Evolutionary conservation across 1,139 yeast genomes (phyloP), one percentile per base, ranked within the genome.

Genomic region (Hemisphaericaspora xylofermentans): DNA sequence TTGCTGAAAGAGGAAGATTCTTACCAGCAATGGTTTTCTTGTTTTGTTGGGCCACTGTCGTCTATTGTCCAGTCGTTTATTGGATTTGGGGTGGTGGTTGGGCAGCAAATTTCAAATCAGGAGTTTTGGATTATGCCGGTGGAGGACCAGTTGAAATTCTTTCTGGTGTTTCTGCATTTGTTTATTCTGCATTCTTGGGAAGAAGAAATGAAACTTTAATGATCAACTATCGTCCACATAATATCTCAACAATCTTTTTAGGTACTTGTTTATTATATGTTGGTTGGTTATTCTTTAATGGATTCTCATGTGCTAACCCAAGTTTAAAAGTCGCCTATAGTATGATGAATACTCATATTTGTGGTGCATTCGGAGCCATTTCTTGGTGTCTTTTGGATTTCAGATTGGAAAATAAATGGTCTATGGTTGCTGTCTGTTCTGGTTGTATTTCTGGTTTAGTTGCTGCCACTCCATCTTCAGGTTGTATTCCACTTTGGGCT

Each of bases 41-140:
- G 31, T 91, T 91, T 60, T 61, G 85, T 43, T 93, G 96, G 95
- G 84, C 94, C 14, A 91, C 98, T 1, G 57, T 88, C 6, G 98
- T 89, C 13, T 93, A 91, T 64, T 86, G 95, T 61, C 98, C 98
- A 0, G 78, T 93, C 17, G 94, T 93, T 4, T 87, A 82, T 65
- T 91, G 98, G 97, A 82, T 88, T 43, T 93, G 98, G 98, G 85
- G 89, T 44, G 82, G 83, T 35, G 98, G 98, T 33, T 93, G 98
- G 98, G 96, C 96, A 31, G 58, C 68, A 34, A 44, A 50, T 13
- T 78, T 72, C 63, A 74, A 78, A 53, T 91, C 96, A 78, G 96
- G 96, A 15, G 98, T 84, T 1, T 71, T 91, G 43, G 98, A 93
- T 61, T 93, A 88, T 63, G 98, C 98, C 25, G 98, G 98, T 30